phyloP scores from a whole-genome alignment of 2,329 filamentous ascomycete species.

The Xylaria multiplex region DNA sequence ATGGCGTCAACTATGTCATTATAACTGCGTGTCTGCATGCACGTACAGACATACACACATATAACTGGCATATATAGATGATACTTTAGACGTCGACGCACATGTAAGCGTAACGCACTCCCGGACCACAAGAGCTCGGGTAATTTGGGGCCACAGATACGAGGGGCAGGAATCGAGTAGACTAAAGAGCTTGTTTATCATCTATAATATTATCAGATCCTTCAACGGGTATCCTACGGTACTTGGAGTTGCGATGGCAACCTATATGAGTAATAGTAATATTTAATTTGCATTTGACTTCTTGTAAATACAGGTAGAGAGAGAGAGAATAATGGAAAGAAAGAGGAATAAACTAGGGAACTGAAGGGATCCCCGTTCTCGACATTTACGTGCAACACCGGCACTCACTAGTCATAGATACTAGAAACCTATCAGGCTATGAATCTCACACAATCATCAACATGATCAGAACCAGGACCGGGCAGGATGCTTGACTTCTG shows the following conservation, averaged over 20 bases:
- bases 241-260: conserved; percentile 11
- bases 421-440: conserved; percentile 14
- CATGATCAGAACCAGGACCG: conserved; percentile 6
- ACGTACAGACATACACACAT: conserved; percentile 10
- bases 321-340: no score
- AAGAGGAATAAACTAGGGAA: not conserved
- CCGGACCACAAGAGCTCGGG: conserved; percentile 11
- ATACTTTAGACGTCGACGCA: conserved; percentile 1
- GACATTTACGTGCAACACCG: conserved; percentile 1
- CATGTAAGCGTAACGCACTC: conserved; percentile 23
- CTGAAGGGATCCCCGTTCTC: not conserved
- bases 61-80: conserved; percentile 15
- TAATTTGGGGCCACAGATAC: conserved; percentile 13
- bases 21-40: conserved; percentile 15
- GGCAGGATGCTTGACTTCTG: conserved; percentile 9
- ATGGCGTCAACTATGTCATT: conserved; percentile 21
- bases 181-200: conserved; percentile 13
- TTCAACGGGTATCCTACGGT: conserved; percentile 8
- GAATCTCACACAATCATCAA: conserved; percentile 10
- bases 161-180: conserved; percentile 9
- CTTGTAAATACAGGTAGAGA: no score
- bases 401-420: not conserved
- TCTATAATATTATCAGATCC: conserved; percentile 11
- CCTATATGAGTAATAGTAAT: conserved; percentile 11
- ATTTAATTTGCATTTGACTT: conserved; percentile 17